These are phyloP conservation scores for Eragrostis tef DNA, from an alignment of 202 grass and related monocot genomes.

Conservation along the genomic window DNA sequence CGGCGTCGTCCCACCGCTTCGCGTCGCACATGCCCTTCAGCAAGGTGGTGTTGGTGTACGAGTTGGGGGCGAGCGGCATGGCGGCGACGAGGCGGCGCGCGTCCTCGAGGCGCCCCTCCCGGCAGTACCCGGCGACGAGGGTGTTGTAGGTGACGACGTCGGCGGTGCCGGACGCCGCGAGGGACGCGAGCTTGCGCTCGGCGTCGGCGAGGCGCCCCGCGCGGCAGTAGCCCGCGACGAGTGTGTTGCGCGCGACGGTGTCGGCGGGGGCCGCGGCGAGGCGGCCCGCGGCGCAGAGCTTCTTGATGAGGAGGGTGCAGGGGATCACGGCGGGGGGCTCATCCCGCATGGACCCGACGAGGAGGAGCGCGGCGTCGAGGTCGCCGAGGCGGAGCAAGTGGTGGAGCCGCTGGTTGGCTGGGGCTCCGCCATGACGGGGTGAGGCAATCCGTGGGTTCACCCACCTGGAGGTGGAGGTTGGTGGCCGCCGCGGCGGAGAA, in stretches of 20 bases:
- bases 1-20: conserved; percentile 23
- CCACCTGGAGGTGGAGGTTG: conserved; percentile 12
- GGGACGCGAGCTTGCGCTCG: conserved; percentile 34
- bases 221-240: conserved; percentile 48
- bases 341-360: conserved; percentile 15
- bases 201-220: conserved; percentile 16
- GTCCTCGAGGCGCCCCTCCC: conserved; percentile 33
- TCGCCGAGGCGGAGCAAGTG: background rate
- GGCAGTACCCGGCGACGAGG: conserved; percentile 47
- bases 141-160: conserved; percentile 45
- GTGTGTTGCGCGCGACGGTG: conserved; percentile 21
- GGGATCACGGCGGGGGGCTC: background rate
- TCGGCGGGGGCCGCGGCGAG: conserved; percentile 14
- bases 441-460: background rate
- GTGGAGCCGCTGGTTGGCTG: background rate
- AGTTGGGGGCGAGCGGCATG: conserved; percentile 45
- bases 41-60: conserved; percentile 45
- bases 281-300: conserved; percentile 25
- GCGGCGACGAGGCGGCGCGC: conserved; percentile 34
- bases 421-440: no score
- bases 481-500: background rate
- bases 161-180: conserved; percentile 43
- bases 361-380: conserved; percentile 24
- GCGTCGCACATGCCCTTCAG: conserved; percentile 15
- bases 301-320: conserved; percentile 33